Conservation (phyloP, 441 rosid species). For the Melastoma candidum region DNA sequence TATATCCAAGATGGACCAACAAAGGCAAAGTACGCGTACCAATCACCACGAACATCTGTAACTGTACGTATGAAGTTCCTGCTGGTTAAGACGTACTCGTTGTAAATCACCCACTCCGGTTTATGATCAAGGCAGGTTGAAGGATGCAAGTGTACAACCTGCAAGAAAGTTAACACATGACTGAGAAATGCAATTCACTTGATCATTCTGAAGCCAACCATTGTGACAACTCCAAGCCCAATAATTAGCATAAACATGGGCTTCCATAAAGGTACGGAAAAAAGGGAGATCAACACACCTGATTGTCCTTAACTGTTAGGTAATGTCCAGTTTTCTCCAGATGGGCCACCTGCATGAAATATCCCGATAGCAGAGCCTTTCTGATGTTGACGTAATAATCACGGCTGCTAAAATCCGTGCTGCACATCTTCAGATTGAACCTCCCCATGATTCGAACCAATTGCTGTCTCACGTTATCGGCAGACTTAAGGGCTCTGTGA, state of each 20-base stretch:
- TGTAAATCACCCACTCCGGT: conserved; percentile 98
- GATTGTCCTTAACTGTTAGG: conserved; percentile 93
- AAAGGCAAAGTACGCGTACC: conserved; percentile 33
- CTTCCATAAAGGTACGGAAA: too few species aligned
- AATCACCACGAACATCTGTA: conserved; percentile 90
- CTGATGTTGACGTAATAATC: conserved; percentile 91
- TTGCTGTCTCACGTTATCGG: conserved; percentile 96
- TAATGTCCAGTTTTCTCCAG: conserved; percentile 86
- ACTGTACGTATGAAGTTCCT: conserved; percentile 90
- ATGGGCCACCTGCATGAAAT: conserved; percentile 98
- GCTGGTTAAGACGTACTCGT: conserved; percentile 82
- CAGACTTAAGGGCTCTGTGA: conserved; percentile 76
- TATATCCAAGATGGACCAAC: neutral
- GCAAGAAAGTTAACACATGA: conserved; percentile 4
- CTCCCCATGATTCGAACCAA: conserved; percentile 88
- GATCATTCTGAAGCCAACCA: too few species aligned
- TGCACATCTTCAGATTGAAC: conserved; percentile 80
- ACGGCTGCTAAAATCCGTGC: conserved; percentile 86
- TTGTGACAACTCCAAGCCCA: too few species aligned
- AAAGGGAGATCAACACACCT: conserved; percentile 30
- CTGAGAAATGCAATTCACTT: neutral
- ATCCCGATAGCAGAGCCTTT: conserved; percentile 91
- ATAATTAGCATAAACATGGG: too few species aligned
- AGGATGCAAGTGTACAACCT: conserved; percentile 98
- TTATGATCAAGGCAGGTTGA: conserved; percentile 95